Evolutionary conservation across 1,284 basidiomycete species (phyloP), one percentile per base, ranked within the genome.

Genomic region (Pascua sp.): DNA sequence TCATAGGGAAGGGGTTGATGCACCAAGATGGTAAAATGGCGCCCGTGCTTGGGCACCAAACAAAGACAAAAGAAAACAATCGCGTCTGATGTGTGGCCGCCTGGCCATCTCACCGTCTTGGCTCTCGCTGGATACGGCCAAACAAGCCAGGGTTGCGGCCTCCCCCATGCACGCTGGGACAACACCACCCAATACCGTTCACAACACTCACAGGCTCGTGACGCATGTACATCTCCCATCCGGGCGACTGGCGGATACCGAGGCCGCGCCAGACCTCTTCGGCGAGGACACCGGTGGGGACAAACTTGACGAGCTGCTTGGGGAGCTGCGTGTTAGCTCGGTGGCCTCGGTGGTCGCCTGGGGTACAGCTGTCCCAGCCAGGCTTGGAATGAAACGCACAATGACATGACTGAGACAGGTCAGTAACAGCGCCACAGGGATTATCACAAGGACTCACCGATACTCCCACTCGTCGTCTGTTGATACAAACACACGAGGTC

Each of bases 201-300:
- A n/a, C 12, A 10, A 38, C 10, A 69, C 73, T 69, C 44, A 76
- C 73, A 53, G 73, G 73, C 37, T 77, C 75, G 49, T 78, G 77
- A 18, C 77, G 70, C 70, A 78, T 76, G 69, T 78, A 78, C 75
- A 77, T 77, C 64, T 78, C 72, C 77, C 77, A 78, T 54, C 77
- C 76, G 47, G 74, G 74, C 42, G 71, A 74, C 57, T 78, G 77
- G 54, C 76, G 67, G 51, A 78, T 76, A 8, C 77, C 77, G 36
- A 78, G 67, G 15, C 74, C 73, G 55, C 77, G 62, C 77, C 77
- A 78, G 16, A 72, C 67, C 49, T 75, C 72, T 59, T 78, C 77
- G 5, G 71, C 49, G 47, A 71, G 70, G 15, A 78, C 66, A 18
- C 77, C 77, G 9, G 73, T 61, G 15, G 77, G 77, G 24, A 72